phyloP scores from a whole-genome alignment of 805 yeast genomes.

The Sungouiozyma ichnusensis region DNA sequence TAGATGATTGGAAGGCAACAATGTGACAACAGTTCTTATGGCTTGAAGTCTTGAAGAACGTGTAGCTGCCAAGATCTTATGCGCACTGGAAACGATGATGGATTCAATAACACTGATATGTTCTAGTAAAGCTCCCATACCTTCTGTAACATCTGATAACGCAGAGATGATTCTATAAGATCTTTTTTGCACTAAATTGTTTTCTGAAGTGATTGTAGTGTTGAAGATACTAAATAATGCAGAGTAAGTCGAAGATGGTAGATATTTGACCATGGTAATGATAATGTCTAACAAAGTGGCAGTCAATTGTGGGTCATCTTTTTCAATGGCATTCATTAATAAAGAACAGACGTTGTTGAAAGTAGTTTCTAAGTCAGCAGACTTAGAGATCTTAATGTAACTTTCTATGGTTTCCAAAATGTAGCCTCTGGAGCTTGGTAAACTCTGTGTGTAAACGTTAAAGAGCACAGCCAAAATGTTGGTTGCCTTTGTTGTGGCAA shows the following conservation, averaged over 20 bases:
- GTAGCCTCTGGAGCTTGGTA: constrained; percentile 72
- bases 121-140: constrained; percentile 41
- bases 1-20: constrained; percentile 55
- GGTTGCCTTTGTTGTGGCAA: constrained; percentile 48
- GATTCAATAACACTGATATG: constrained; percentile 50
- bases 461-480: constrained; percentile 79
- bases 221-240: constrained; percentile 74
- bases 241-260: constrained; percentile 59
- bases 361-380: constrained; percentile 57
- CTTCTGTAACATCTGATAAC: constrained; percentile 59
- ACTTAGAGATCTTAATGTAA: constrained; percentile 58
- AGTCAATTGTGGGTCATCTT: constrained; percentile 44
- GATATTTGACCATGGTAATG: constrained; percentile 76
- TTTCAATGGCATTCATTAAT: constrained; percentile 63
- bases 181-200: constrained; percentile 76
- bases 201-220: constrained; percentile 46
- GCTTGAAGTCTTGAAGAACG: constrained; percentile 72
- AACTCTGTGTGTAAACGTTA: constrained; percentile 86
- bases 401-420: constrained; percentile 80
- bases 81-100: constrained; percentile 47
- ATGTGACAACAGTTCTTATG: constrained; percentile 45
- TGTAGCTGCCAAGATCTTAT: constrained; percentile 44
- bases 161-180: constrained; percentile 69
- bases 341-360: constrained; percentile 80
- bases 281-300: constrained; percentile 87